phyloP scores from a whole-genome alignment of 78 protist genomes.

The Planoprotostelium fungivorum region DNA sequence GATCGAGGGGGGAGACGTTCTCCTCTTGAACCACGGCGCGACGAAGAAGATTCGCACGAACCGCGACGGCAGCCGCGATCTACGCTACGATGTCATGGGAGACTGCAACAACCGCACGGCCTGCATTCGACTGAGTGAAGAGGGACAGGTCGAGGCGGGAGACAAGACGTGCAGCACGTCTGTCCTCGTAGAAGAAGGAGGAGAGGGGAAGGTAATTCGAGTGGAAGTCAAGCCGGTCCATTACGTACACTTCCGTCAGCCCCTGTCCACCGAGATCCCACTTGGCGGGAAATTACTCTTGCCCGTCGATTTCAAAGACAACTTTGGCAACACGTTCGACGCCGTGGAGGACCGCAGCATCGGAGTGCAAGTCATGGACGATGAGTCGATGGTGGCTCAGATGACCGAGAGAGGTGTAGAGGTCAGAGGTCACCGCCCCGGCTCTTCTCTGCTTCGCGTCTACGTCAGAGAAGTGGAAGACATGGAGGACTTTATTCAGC shows the following conservation, averaged over 20 bases:
- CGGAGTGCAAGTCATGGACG: background rate
- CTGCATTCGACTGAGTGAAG: background rate
- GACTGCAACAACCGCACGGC: background rate
- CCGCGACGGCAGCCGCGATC: background rate
- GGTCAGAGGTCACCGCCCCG: background rate
- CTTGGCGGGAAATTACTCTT: background rate
- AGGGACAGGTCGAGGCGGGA: background rate
- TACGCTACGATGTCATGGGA: background rate
- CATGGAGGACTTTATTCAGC: background rate
- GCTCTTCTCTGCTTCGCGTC: background rate
- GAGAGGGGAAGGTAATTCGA: background rate
- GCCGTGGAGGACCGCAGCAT: background rate
- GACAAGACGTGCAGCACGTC: background rate
- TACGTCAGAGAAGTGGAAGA: background rate
- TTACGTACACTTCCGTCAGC: background rate
- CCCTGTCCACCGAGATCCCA: background rate
- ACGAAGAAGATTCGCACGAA: background rate
- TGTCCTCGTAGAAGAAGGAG: background rate
- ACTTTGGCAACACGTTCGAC: background rate
- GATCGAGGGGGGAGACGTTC: background rate
- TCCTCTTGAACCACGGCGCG: background rate
- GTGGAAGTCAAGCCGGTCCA: background rate
- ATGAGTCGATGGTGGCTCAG: background rate
- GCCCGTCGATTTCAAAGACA: background rate
- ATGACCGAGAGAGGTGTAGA: background rate